Evolutionary conservation across 139 green algal genomes (phyloP).

Genomic region (Axilococcus clingmanii): DNA sequence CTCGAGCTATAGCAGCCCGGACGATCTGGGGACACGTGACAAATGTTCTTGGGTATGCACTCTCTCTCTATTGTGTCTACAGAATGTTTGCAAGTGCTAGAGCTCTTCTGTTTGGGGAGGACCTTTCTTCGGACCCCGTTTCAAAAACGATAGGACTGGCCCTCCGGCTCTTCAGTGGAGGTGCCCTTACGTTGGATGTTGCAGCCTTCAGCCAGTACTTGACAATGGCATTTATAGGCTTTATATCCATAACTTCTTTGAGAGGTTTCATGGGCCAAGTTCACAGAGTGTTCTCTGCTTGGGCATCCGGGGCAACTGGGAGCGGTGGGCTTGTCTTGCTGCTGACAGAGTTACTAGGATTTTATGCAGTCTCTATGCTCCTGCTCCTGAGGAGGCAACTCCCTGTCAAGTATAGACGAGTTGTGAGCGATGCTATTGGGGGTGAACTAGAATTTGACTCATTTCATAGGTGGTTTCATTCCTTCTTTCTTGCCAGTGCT

Average conservation of each 20-base stretch:
- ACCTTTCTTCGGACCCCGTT: slow-evolving; percentile 65
- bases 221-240: slow-evolving; percentile 77
- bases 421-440: slow-evolving; percentile 56
- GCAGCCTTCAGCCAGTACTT: slow-evolving; percentile 59
- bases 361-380: slow-evolving; percentile 72
- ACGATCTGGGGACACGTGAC: slow-evolving; percentile 61
- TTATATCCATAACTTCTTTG: slow-evolving; percentile 71
- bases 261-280: slow-evolving; percentile 71
- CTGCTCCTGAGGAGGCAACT: slow-evolving; percentile 78
- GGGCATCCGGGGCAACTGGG: slow-evolving; percentile 24
- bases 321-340: slow-evolving; percentile 57
- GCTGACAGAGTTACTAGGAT: slow-evolving; percentile 63
- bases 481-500: slow-evolving; percentile 19
- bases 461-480: slow-evolving; percentile 51
- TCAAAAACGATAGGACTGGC: slow-evolving; percentile 42
- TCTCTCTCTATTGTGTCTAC: slow-evolving; percentile 68
- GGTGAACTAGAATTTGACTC: slow-evolving; percentile 76
- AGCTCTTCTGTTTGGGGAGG: slow-evolving; percentile 71
- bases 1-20: slow-evolving; percentile 55
- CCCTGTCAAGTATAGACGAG: slow-evolving; percentile 43
- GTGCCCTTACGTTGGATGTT: slow-evolving; percentile 46
- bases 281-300: slow-evolving; percentile 44
- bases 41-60: slow-evolving; percentile 76
- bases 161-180: slow-evolving; percentile 43
- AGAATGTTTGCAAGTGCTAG: slow-evolving; percentile 57